Evolutionary conservation across 495 filamentous ascomycete genomes (phyloP).

Genomic region (Tuber umbilicatum): DNA sequence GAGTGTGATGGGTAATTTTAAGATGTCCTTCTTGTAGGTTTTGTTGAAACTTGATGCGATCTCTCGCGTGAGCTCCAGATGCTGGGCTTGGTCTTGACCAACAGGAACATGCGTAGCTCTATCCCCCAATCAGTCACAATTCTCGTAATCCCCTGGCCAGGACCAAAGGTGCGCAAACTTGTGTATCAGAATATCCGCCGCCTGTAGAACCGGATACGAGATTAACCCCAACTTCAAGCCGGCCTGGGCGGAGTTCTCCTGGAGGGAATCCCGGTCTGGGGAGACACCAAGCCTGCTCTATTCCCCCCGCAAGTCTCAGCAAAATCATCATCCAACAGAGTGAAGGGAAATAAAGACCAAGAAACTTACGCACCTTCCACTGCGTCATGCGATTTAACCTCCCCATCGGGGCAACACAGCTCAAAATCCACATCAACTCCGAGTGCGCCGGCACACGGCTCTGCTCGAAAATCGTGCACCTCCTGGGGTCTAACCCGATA

Average conservation of each 20-base stretch:
- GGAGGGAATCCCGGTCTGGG: slow-evolving; percentile 19
- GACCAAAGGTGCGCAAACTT: slow-evolving; percentile 46
- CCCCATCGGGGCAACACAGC: slow-evolving; percentile 79
- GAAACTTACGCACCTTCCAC: slow-evolving; percentile 67
- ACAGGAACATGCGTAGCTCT: slow-evolving; percentile 92
- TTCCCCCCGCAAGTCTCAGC: slow-evolving; percentile 8
- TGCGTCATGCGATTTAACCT: slow-evolving; percentile 93
- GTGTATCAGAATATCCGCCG: slow-evolving; percentile 87
- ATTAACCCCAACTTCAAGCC: slow-evolving; percentile 83
- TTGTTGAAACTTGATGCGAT: slow-evolving; percentile 79
- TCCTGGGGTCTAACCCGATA: slow-evolving; percentile 68
- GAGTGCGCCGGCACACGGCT: slow-evolving; percentile 64
- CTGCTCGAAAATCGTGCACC: slow-evolving; percentile 79
- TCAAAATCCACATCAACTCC: slow-evolving; percentile 94
- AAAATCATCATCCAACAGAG: slow-evolving; percentile 8
- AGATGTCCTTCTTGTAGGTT: slow-evolving; percentile 53
- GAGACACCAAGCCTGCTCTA: slow-evolving; percentile 36
- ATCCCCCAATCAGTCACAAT: slow-evolving; percentile 34
- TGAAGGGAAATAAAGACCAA: slow-evolving; percentile 2
- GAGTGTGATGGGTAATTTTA: slow-evolving; percentile 64
- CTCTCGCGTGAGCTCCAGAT: slow-evolving; percentile 84
- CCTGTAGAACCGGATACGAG: slow-evolving; percentile 92
- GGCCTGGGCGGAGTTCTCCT: slow-evolving; percentile 44
- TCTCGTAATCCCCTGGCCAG: neutral
- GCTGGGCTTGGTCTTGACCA: slow-evolving; percentile 86